phyloP scores from a whole-genome alignment of 2,329 filamentous ascomycete genomes.

The Seiridium unicorne region DNA sequence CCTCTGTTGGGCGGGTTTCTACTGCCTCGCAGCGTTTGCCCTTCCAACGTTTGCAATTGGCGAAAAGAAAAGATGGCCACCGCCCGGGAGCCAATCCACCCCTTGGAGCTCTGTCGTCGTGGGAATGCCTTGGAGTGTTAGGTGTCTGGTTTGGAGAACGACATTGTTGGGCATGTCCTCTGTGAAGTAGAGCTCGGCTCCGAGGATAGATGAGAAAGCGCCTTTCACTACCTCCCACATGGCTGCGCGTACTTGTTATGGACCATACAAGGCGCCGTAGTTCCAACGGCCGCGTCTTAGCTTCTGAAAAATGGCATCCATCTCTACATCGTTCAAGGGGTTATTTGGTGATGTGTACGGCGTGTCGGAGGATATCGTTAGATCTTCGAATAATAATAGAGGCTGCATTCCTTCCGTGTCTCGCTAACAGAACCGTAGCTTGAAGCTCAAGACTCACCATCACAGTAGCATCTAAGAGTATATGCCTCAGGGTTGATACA shows the following conservation, averaged over 20 bases:
- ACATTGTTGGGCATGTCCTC: constrained; percentile 29
- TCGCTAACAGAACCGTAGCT: too few species aligned
- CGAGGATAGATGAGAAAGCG: constrained; percentile 28
- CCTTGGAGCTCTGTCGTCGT: constrained; percentile 38
- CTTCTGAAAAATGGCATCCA: constrained; percentile 30
- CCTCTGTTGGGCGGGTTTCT: constrained; percentile 33
- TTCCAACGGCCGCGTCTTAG: constrained; percentile 24
- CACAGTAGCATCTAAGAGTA: constrained; percentile 28
- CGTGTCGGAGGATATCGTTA: neutral
- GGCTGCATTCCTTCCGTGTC: too few species aligned
- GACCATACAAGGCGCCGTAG: neutral
- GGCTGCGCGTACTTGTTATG: neutral
- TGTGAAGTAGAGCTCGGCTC: constrained; percentile 29
- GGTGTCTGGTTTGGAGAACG: constrained; percentile 29
- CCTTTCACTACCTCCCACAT: constrained; percentile 23
- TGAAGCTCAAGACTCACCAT: neutral
- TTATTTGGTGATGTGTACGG: constrained; percentile 31
- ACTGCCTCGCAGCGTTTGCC: neutral
- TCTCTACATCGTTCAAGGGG: constrained; percentile 35
- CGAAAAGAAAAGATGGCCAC: constrained; percentile 40
- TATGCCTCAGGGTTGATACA: constrained; percentile 35
- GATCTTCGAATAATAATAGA: too few species aligned
- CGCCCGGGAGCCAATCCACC: constrained; percentile 41
- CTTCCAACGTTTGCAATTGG: constrained; percentile 35
- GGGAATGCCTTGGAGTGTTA: constrained; percentile 32